A percentile compares a stretch with the other conserved stretches of the same genome.
Evolutionary conservation across 768 basidiomycete genomes (phyloP).

Genomic region (Amanita pallidorosea): DNA sequence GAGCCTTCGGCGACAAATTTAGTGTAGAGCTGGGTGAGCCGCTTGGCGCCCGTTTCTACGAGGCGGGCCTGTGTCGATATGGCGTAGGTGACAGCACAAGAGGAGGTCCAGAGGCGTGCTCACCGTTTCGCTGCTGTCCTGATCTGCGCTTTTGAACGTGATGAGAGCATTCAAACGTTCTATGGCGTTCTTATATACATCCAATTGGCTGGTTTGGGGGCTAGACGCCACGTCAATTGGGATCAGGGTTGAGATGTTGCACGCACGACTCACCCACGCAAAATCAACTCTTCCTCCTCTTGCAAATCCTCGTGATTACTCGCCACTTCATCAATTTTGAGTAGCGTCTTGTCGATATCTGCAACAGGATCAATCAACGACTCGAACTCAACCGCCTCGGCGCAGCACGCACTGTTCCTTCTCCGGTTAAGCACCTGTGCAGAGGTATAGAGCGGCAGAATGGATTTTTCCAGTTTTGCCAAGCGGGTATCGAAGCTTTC

Average conservation of each 20-base stretch:
- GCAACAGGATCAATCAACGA: not conserved
- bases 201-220: conserved; percentile 60
- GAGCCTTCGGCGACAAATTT: conserved; percentile 82
- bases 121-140: conserved; percentile 46
- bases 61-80: conserved; percentile 42
- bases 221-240: conserved; percentile 21
- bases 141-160: conserved; percentile 59
- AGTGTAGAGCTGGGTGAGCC: conserved; percentile 73
- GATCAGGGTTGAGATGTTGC: not conserved
- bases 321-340: conserved; percentile 71
- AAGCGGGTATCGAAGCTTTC: conserved; percentile 78
- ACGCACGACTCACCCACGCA: conserved; percentile 54
- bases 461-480: conserved; percentile 77
- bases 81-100: not conserved
- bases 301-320: conserved; percentile 67
- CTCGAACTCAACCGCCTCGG: not conserved
- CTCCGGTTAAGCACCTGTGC: conserved; percentile 67
- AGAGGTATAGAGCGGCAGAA: conserved; percentile 71
- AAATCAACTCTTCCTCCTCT: conserved; percentile 67
- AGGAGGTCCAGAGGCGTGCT: not conserved
- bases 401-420: conserved; percentile 49
- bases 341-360: conserved; percentile 77
- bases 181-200: conserved; percentile 57
- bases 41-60: conserved; percentile 76
- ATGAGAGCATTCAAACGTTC: conserved; percentile 72